These are phyloP conservation scores for Austroboletus novae-zelandiae DNA, from an alignment of 1,284 basidiomycete species.

Conservation along the genomic window DNA sequence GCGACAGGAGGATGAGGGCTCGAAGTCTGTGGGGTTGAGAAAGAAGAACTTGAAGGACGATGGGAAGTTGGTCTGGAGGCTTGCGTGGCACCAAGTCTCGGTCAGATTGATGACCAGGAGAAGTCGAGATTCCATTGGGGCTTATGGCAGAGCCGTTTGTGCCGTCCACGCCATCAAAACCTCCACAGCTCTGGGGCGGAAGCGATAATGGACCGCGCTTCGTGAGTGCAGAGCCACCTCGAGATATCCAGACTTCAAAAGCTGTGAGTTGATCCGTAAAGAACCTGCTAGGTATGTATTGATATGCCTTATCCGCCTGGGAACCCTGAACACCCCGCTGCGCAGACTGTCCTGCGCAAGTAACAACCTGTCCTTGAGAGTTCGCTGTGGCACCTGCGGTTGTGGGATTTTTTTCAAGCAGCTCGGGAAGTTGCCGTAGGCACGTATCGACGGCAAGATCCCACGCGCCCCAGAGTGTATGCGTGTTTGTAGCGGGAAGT, in stretches of 20 bases:
- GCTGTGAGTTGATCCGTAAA: slow-evolving; percentile 97
- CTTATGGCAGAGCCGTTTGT: slow-evolving; percentile 7
- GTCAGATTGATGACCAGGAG: slow-evolving; percentile 25
- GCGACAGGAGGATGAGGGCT: slow-evolving; percentile 93
- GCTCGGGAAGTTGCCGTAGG: slow-evolving; percentile 85
- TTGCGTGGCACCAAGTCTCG: slow-evolving; percentile 77
- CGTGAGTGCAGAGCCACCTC: slow-evolving; percentile 81
- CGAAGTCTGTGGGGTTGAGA: slow-evolving; percentile 96
- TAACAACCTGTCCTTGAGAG: slow-evolving; percentile 26
- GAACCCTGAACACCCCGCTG: slow-evolving; percentile 30
- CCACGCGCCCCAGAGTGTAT: slow-evolving; percentile 96
- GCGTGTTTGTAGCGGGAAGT: slow-evolving; percentile 92
- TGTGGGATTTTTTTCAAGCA: slow-evolving; percentile 68
- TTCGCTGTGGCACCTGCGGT: slow-evolving; percentile 31
- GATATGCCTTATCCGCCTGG: slow-evolving; percentile 49
- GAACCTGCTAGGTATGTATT: slow-evolving; percentile 89
- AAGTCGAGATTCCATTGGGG: slow-evolving; percentile 10
- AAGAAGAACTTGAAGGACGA: slow-evolving; percentile 94
- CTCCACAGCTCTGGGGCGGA: slow-evolving; percentile 42
- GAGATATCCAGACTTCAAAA: slow-evolving; percentile 97
- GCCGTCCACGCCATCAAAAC: slow-evolving; percentile 26
- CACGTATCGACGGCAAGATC: slow-evolving; percentile 97
- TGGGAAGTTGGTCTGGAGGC: slow-evolving; percentile 95
- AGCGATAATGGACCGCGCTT: slow-evolving; percentile 72
- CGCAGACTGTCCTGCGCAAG: slow-evolving; percentile 37